Evolutionary conservation across 2,329 filamentous ascomycete genomes (phyloP), one percentile per base, ranked within the genome.

Genomic region (Fusarium torreyae): DNA sequence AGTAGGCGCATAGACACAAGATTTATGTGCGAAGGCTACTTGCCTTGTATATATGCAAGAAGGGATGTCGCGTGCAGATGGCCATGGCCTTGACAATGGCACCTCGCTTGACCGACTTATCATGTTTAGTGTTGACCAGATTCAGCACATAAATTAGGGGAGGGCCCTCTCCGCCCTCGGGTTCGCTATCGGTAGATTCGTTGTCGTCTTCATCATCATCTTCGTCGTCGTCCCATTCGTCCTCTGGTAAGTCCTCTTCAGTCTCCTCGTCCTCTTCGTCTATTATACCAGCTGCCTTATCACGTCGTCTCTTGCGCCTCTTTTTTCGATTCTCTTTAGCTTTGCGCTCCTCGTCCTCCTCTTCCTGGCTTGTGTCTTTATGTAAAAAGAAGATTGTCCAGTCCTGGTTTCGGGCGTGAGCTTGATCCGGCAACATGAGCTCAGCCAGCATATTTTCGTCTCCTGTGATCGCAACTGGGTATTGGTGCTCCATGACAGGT

Each of bases 381-480:
- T 99, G 96, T 58, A 99, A 80, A 78, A 99, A 99, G 83, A 99
- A 99, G 57, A 98, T 97, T 42, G 96, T 99, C 96, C 96, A 99
- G 79, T 99, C 96, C 81, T 98, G 94, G 76, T 92, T 95, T 39
- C 96, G 89, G 65, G 96, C 90, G 81, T 99, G 96, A 22, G 95
- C 94, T 81, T 98, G 95, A 80, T 99, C 96, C 0, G 96, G 96
- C 78, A 99, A 84, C 96, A 99, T 99, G 76, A 99, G 88, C 83
- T 99, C 96, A 8, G 96, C 96, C 76, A 99, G 82, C 94, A 98
- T 98, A 76, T 97, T 92, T 82, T 99, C 96, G 78, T 99, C 95
- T 33, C 96, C 95, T 51, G 94, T 98, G 67, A 99, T 98, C 51
- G 95, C 91, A 42, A 93, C 91, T 0, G 96, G 96, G 77, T 95